These are phyloP conservation scores for Cladobotryum mycophilum DNA, from an alignment of 2,329 filamentous ascomycete genomes.

Conservation along the genomic window DNA sequence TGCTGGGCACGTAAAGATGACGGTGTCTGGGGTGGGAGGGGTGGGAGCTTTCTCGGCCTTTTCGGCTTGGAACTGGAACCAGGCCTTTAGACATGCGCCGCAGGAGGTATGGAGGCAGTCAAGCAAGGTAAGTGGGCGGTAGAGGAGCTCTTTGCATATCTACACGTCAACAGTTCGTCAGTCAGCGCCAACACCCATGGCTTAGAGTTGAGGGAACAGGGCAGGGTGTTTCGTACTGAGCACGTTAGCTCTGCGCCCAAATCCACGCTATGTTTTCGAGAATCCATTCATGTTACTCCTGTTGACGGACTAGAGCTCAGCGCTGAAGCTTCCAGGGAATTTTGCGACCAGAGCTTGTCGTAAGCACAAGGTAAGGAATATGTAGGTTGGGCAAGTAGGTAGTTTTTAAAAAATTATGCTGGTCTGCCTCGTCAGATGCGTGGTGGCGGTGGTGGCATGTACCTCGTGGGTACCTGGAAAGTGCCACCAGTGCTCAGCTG, in stretches of 20 bases:
- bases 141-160: conserved; percentile 96
- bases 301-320: neutral
- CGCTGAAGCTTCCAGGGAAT: neutral
- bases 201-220: neutral
- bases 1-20: conserved; percentile 79
- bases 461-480: neutral
- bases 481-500: neutral
- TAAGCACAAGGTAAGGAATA: neutral
- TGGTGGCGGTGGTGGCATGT: neutral
- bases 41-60: conserved; percentile 46
- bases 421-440: neutral
- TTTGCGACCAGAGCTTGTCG: neutral
- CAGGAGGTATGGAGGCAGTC: conserved; percentile 96
- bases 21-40: conserved; percentile 41
- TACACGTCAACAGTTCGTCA: conserved; percentile 30
- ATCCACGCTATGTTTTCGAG: conserved; percentile 52
- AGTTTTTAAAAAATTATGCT: neutral
- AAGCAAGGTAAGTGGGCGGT: conserved; percentile 83
- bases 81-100: conserved; percentile 90
- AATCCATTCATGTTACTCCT: conserved; percentile 40
- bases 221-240: conserved; percentile 59
- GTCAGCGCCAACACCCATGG: neutral
- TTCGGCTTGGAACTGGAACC: conserved; percentile 77
- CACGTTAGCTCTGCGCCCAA: conserved; percentile 92
- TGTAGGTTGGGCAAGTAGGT: neutral